These are phyloP conservation scores for Backusella australiensis DNA, from an alignment of 192 early-diverging fungal species.

Conservation along the genomic window DNA sequence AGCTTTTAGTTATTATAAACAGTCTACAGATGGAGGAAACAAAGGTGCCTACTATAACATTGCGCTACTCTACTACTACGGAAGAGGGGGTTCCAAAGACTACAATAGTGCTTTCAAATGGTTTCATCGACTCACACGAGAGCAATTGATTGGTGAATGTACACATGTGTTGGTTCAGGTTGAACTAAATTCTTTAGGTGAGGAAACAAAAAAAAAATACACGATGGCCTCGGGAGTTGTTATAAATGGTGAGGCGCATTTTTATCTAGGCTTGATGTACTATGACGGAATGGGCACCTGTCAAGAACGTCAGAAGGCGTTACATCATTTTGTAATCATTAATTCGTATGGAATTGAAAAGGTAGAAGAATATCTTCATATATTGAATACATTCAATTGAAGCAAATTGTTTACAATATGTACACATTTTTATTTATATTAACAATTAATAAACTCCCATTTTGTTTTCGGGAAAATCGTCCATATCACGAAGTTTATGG, in stretches of 20 bases:
- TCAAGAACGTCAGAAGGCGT: not conserved
- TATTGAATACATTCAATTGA: not conserved
- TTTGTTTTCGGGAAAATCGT: slow-evolving; percentile 8
- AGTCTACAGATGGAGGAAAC: not conserved
- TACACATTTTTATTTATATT: not conserved
- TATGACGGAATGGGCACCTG: not conserved
- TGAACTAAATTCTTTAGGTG: not conserved
- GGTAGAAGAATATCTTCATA: not conserved
- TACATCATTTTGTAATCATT: not conserved
- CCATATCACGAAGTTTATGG: slow-evolving; percentile 17
- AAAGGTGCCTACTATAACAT: not conserved
- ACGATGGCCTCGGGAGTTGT: not conserved
- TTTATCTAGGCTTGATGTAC: not conserved
- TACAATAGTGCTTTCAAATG: not conserved
- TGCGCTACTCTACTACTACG: not conserved
- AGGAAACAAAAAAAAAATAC: not conserved
- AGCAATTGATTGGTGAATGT: not conserved
- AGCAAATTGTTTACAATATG: not conserved
- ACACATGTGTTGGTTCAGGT: not conserved
- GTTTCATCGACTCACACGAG: not conserved
- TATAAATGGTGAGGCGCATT: not conserved
- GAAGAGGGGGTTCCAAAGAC: not conserved
- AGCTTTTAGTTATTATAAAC: not conserved
- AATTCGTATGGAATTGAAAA: not conserved
- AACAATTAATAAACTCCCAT: slow-evolving; percentile 2